These are phyloP conservation scores for Picochlorum sp. DNA, from an alignment of 139 green algal genomes.

Conservation along the genomic window DNA sequence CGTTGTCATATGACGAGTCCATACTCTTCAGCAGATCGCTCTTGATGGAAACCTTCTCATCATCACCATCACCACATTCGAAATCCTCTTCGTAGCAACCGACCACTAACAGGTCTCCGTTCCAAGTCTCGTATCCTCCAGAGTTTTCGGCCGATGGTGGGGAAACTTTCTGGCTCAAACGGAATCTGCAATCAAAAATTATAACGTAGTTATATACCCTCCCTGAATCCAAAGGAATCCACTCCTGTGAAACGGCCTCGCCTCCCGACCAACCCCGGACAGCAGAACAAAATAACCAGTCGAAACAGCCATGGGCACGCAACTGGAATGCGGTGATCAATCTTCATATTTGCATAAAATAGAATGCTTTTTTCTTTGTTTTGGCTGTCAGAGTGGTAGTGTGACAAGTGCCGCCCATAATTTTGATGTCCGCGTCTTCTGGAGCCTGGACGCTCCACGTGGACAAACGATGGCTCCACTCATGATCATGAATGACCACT, in stretches of 20 bases:
- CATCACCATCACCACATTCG: slow-evolving; percentile 1
- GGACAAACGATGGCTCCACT: no score
- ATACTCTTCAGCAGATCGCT: slow-evolving; percentile 15
- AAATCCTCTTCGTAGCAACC: slow-evolving; percentile 60
- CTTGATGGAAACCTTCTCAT: neutral
- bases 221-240: no score
- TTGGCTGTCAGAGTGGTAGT: neutral
- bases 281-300: no score
- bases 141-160: neutral
- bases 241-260: no score
- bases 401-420: neutral
- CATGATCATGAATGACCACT: no score
- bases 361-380: neutral
- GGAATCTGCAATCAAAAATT: slow-evolving; percentile 14
- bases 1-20: slow-evolving; percentile 34
- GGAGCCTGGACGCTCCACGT: no score
- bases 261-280: no score
- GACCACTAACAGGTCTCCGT: slow-evolving; percentile 62
- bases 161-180: slow-evolving; percentile 5
- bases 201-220: neutral
- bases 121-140: slow-evolving; percentile 12
- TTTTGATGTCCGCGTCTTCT: no score
- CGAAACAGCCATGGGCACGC: neutral
- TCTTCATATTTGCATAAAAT: neutral
- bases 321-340: neutral